phyloP scores from a whole-genome alignment of 805 yeast genomes.

The Brettanomyces sp. region DNA sequence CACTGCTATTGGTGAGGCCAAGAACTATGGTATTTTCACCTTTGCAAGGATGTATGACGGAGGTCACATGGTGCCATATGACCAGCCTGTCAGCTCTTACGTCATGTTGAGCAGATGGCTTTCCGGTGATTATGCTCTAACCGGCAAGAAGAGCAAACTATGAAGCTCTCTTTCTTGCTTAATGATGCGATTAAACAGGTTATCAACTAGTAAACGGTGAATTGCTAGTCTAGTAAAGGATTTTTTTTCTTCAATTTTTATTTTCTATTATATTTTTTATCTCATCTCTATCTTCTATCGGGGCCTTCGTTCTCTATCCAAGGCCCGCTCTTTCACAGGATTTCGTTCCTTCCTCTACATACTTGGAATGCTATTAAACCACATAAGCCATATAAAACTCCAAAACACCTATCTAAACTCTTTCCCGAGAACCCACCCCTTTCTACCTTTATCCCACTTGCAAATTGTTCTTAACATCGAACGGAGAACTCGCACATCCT shows the following conservation, averaged over 20 bases:
- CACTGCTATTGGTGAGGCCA: conserved; percentile 59
- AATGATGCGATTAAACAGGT: not conserved
- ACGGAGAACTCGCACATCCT: conserved; percentile 52
- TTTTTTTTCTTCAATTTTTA: no score
- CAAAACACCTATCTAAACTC: conserved; percentile 31
- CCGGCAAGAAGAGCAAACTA: conserved; percentile 12
- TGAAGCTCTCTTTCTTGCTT: not conserved
- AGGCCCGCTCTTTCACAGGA: not conserved
- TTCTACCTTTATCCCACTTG: conserved; percentile 46
- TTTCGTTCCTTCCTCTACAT: not conserved
- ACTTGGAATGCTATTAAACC: no score
- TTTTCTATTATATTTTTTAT: not conserved
- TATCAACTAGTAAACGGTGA: no score
- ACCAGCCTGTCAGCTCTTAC: conserved; percentile 68
- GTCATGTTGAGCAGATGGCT: conserved; percentile 73
- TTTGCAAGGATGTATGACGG: conserved; percentile 73
- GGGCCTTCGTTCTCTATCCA: not conserved
- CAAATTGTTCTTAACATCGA: conserved; percentile 64
- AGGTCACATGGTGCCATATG: conserved; percentile 90
- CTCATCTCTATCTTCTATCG: not conserved
- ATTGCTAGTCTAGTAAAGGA: no score
- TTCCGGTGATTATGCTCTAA: conserved; percentile 38
- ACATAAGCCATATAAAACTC: not conserved
- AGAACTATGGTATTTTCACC: conserved; percentile 61
- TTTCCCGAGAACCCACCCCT: conserved; percentile 58